A percentile compares a stretch with the other conserved stretches of the same genome.
Evolutionary conservation across 768 basidiomycete genomes (phyloP).

Genomic region (Omphalotus guepiniiformis): DNA sequence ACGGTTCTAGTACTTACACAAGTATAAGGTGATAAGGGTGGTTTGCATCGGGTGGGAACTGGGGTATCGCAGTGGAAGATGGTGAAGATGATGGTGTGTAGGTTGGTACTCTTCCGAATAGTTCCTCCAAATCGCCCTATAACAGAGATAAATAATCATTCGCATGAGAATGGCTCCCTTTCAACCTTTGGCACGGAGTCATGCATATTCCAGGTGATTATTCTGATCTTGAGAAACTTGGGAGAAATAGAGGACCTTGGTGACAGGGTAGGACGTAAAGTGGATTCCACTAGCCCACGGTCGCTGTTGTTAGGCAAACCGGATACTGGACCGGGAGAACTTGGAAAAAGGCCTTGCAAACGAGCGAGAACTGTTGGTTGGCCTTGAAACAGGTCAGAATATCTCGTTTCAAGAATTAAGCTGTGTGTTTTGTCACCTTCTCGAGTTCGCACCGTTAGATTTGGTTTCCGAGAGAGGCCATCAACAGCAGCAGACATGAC

Average conservation of each 20-base stretch:
- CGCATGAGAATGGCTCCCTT: too few species aligned
- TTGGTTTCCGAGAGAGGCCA: constrained; percentile 1
- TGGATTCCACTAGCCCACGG: constrained; percentile 16
- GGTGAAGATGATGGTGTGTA: constrained; percentile 28
- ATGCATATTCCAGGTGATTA: constrained; percentile 86
- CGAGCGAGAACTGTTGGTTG: constrained; percentile 44
- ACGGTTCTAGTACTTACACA: constrained; percentile 49
- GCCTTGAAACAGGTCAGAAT: constrained; percentile 14
- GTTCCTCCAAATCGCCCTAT: constrained; percentile 70
- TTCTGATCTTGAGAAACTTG: constrained; percentile 59
- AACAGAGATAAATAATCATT: constrained; percentile 16
- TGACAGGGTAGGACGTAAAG: constrained; percentile 17
- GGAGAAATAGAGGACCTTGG: constrained; percentile 22
- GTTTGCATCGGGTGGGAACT: constrained; percentile 41
- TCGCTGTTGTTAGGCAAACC: constrained; percentile 7
- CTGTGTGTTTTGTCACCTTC: not conserved
- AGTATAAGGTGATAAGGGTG: constrained; percentile 81
- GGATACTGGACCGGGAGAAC: constrained; percentile 21
- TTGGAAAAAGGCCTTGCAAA: constrained; percentile 49
- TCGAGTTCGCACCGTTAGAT: constrained; percentile 1
- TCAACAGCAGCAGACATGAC: not conserved
- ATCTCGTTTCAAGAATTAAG: not conserved
- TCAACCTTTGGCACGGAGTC: constrained; percentile 68
- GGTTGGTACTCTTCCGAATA: constrained; percentile 57
- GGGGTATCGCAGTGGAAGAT: constrained; percentile 35